These are phyloP conservation scores for Rubus idaeus DNA, from an alignment of 306 rosid genomes.

Conservation along the genomic window DNA sequence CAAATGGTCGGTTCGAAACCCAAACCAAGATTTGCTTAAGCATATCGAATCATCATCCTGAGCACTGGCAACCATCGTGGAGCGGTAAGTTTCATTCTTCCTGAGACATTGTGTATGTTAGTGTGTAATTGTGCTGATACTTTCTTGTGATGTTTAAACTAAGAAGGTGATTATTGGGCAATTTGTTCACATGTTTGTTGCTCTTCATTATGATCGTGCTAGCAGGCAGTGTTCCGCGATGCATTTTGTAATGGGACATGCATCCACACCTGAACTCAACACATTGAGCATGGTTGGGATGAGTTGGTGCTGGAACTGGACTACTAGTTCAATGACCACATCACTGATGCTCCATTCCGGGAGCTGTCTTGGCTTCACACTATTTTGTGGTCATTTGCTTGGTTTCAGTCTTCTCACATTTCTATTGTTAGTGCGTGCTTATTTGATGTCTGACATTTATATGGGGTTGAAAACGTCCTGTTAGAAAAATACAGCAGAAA, in stretches of 20 bases:
- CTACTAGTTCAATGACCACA: not conserved
- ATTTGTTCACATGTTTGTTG: not conserved
- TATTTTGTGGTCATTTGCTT: not conserved
- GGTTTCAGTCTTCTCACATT: not conserved
- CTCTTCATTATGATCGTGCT: not conserved
- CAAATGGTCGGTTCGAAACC: constrained; percentile 93
- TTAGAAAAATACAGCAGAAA: not conserved
- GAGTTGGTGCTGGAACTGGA: not conserved
- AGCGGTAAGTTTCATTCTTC: constrained; percentile 52
- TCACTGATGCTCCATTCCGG: not conserved
- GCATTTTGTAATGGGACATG: not conserved
- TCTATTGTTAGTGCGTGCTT: not conserved
- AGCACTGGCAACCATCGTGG: constrained; percentile 99
- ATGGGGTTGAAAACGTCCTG: not conserved
- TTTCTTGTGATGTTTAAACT: not conserved
- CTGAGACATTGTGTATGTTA: not conserved
- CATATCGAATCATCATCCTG: constrained; percentile 98
- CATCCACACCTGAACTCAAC: not conserved
- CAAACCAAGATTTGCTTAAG: constrained; percentile 96
- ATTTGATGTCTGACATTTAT: not conserved
- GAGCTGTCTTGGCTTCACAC: not conserved
- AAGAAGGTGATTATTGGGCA: not conserved
- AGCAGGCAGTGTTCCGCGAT: not conserved
- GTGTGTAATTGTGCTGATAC: not conserved
- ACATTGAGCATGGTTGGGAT: not conserved